A percentile compares a stretch with the other conserved stretches of the same genome.
These are phyloP conservation scores for Fomitiporia mediterranea DNA, from an alignment of 1,284 basidiomycete genomes.

Conservation along the genomic window DNA sequence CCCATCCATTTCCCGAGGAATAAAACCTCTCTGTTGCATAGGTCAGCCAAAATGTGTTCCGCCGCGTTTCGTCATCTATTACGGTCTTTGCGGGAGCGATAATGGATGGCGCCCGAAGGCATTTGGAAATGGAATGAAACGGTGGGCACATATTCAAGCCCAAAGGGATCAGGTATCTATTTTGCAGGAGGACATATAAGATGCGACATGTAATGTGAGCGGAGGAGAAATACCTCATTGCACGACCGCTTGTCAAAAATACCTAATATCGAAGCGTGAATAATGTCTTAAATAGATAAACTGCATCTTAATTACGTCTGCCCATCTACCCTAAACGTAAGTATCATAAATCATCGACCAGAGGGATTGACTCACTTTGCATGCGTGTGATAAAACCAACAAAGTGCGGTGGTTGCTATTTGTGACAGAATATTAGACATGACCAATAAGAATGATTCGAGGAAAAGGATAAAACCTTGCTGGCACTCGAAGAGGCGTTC, in stretches of 20 bases:
- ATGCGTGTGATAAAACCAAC: constrained; percentile 70
- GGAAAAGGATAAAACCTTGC: constrained; percentile 43
- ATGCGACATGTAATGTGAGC: background rate
- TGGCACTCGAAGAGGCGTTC: constrained; percentile 54
- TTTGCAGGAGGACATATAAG: background rate
- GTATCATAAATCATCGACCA: background rate
- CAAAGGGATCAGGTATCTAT: constrained; percentile 48
- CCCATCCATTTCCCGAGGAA: constrained; percentile 66
- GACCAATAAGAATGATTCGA: background rate
- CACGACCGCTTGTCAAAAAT: constrained; percentile 51
- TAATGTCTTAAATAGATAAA: constrained; percentile 14
- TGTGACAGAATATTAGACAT: too few relatives aligned
- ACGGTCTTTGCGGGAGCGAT: constrained; percentile 52
- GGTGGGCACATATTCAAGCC: constrained; percentile 66
- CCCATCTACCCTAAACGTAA: constrained; percentile 1
- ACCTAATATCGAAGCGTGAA: constrained; percentile 37
- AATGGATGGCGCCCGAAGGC: constrained; percentile 49
- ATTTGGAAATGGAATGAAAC: constrained; percentile 56
- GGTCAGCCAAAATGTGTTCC: constrained; percentile 70
- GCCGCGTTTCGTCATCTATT: constrained; percentile 62
- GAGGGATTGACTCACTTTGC: constrained; percentile 42
- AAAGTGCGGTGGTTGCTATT: constrained; percentile 61
- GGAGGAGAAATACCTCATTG: constrained; percentile 42
- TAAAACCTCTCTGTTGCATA: constrained; percentile 64
- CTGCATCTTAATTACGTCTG: constrained; percentile 15